Evolutionary conservation across 306 rosid genomes (phyloP).

Genomic region (Fagus crenata): DNA sequence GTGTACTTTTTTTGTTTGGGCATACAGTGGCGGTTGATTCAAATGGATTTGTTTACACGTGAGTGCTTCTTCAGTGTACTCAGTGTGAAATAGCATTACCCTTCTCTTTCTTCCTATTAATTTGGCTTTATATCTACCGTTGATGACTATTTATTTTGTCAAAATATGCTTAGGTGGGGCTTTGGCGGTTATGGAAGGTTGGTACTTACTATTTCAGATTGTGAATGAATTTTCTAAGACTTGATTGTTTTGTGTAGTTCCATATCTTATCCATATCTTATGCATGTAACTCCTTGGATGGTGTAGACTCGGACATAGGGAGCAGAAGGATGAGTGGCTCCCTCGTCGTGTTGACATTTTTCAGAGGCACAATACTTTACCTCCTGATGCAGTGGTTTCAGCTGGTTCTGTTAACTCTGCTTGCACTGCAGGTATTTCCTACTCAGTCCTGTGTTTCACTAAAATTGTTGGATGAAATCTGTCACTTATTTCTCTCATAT

Average conservation of each 20-base stretch:
- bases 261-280: background rate
- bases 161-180: slow-evolving; percentile 76
- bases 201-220: slow-evolving; percentile 30
- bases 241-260: slow-evolving; percentile 14
- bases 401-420: slow-evolving; percentile 91
- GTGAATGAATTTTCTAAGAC: background rate
- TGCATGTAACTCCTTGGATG: slow-evolving; percentile 14
- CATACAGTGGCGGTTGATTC: slow-evolving; percentile 86
- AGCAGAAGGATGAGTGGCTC: slow-evolving; percentile 96
- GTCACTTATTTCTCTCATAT: slow-evolving; percentile 3
- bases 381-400: slow-evolving; percentile 78
- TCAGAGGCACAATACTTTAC: slow-evolving; percentile 66
- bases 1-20: slow-evolving; percentile 33
- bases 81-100: background rate
- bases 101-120: slow-evolving; percentile 9
- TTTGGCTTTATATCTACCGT: slow-evolving; percentile 20
- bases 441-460: background rate
- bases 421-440: slow-evolving; percentile 78
- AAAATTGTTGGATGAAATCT: slow-evolving; percentile 12
- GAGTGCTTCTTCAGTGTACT: slow-evolving; percentile 40
- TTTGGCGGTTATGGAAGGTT: slow-evolving; percentile 99
- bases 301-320: slow-evolving; percentile 94
- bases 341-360: slow-evolving; percentile 92
- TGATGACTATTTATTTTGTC: slow-evolving; percentile 16
- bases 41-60: slow-evolving; percentile 90